Evolutionary conservation across 495 filamentous ascomycete genomes (phyloP).

Genomic region (Penicillium daleae): DNA sequence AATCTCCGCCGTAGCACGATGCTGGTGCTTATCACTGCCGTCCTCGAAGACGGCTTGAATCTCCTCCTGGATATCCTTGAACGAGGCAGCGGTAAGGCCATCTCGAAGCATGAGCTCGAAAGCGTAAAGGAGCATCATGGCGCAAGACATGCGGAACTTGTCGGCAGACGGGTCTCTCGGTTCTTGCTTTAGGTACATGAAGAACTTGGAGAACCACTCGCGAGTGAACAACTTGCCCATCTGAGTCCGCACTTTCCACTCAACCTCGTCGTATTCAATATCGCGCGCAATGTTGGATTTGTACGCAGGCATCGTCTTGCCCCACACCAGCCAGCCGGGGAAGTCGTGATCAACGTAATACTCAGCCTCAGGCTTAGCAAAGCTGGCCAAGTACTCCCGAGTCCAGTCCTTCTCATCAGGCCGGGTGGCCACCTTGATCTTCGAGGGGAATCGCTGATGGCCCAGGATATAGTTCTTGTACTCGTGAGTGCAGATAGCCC

Average conservation of each 20-base stretch:
- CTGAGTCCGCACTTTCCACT: slow-evolving; percentile 72
- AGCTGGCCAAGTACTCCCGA: slow-evolving; percentile 71
- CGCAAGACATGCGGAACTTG: slow-evolving; percentile 84
- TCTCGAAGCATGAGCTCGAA: slow-evolving; percentile 82
- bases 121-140: slow-evolving; percentile 80
- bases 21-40: slow-evolving; percentile 96
- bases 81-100: slow-evolving; percentile 72
- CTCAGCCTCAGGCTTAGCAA: slow-evolving; percentile 77
- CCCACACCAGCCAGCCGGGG: slow-evolving; percentile 98
- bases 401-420: slow-evolving; percentile 78
- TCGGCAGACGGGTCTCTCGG: slow-evolving; percentile 82
- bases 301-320: slow-evolving; percentile 77
- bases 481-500: slow-evolving; percentile 81
- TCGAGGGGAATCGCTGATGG: slow-evolving; percentile 72
- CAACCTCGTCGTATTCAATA: slow-evolving; percentile 81
- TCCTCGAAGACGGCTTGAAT: slow-evolving; percentile 78
- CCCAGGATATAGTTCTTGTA: slow-evolving; percentile 84
- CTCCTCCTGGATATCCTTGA: slow-evolving; percentile 86
- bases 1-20: slow-evolving; percentile 94
- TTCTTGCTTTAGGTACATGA: slow-evolving; percentile 94
- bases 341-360: slow-evolving; percentile 92
- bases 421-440: slow-evolving; percentile 70
- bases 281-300: slow-evolving; percentile 69
- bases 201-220: slow-evolving; percentile 86
- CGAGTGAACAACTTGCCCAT: slow-evolving; percentile 80